Conservation (phyloP, 1,139 yeast species). For the Geotrichum candidum region DNA sequence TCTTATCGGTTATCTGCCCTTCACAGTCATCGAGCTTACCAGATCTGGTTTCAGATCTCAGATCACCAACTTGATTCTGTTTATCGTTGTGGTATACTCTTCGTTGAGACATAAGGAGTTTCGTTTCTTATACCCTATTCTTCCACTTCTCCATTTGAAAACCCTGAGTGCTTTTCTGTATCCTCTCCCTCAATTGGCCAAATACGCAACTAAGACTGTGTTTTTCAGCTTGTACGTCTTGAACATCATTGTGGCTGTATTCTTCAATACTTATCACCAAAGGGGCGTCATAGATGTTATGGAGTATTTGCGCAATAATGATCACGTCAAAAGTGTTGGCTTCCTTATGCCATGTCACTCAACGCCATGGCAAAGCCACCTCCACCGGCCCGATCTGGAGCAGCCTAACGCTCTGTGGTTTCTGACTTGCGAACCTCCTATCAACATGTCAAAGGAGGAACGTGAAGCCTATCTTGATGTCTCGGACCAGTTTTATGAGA, state of each 20-base stretch:
- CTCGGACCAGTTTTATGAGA: conserved; percentile 72
- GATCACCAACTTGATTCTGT: conserved; percentile 32
- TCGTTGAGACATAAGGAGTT: conserved; percentile 78
- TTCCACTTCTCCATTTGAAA: conserved; percentile 56
- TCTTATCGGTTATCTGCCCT: conserved; percentile 60
- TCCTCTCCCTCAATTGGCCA: conserved; percentile 19
- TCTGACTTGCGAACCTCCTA: conserved; percentile 89
- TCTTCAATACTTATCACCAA: conserved; percentile 66
- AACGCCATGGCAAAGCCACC: conserved; percentile 87
- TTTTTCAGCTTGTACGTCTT: conserved; percentile 33
- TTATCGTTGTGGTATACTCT: conserved; percentile 53
- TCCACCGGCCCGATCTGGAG: conserved; percentile 50
- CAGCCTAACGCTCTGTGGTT: conserved; percentile 53
- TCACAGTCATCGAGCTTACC: conserved; percentile 43
- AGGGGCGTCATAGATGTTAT: conserved; percentile 75
- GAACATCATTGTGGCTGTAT: conserved; percentile 44
- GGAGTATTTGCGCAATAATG: conserved; percentile 43
- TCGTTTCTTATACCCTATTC: conserved; percentile 79
- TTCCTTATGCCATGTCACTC: conserved; percentile 95
- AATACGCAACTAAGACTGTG: conserved; percentile 15
- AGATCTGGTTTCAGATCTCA: conserved; percentile 25
- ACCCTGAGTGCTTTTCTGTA: conserved; percentile 12
- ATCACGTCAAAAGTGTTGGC: conserved; percentile 48
- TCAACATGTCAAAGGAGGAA: conserved; percentile 32
- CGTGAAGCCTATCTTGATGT: conserved; percentile 64